A percentile compares a stretch with the other conserved stretches of the same genome.
Conservation (phyloP, 208 protist genomes). For the Phytomonas sp. region DNA sequence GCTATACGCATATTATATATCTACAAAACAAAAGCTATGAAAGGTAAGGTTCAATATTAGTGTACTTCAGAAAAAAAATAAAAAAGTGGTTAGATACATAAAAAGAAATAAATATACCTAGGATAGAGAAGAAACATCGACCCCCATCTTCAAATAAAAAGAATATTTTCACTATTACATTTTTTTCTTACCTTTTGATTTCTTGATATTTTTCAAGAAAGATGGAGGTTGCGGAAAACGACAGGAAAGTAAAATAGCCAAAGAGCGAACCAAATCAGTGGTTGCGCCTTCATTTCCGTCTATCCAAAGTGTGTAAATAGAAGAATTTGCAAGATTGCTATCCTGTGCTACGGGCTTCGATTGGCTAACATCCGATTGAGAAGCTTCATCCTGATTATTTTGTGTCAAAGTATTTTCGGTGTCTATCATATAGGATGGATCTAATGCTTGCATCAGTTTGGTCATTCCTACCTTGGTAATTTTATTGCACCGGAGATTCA, state of each 20-base stretch:
- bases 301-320: conserved; percentile 50
- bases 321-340: conserved; percentile 17
- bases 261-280: conserved; percentile 26
- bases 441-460: conserved; percentile 30
- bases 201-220: conserved; percentile 7
- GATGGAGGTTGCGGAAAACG: conserved; percentile 34
- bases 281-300: conserved; percentile 35
- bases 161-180: conserved; percentile 4
- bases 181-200: conserved; percentile 13
- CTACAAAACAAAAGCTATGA: too few relatives aligned
- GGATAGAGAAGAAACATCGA: conserved; percentile 16
- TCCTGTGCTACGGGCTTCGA: too few relatives aligned
- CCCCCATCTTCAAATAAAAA: conserved; percentile 1
- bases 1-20: too few relatives aligned
- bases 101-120: conserved; percentile 13
- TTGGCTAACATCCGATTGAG: too few relatives aligned
- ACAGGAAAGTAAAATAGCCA: conserved; percentile 34
- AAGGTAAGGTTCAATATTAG: too few relatives aligned
- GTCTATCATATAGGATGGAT: conserved; percentile 6
- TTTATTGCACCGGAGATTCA: conserved; percentile 44
- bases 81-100: too few relatives aligned
- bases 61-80: too few relatives aligned
- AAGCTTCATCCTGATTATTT: too few relatives aligned
- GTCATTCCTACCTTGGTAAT: conserved; percentile 34
- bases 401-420: too few relatives aligned